Base-by-base conservation (phyloP, 129 eudicot species). In the Solidago caesia region DNA sequence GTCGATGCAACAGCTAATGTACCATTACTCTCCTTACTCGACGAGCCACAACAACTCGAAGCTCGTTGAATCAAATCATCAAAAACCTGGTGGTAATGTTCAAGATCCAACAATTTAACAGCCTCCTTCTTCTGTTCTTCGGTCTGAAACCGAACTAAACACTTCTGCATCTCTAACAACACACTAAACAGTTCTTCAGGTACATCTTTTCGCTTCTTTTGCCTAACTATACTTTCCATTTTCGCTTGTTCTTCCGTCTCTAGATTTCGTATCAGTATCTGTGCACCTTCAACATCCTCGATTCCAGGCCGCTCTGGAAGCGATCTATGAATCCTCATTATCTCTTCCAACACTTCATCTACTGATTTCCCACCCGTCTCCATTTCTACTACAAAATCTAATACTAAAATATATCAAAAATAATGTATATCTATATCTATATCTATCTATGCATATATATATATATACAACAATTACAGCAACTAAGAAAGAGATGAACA, bases 21-120 rank as follows among this genome's bases (percentile, higher is more conserved):
- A 53, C 51, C 29, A 73, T 26, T 62, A 44, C 63, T 4, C 14
- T 45, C 29, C 66, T 26, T 62, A 44, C 63, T 4, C 14, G 41
- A 65, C 14, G 79, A 49, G 65, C 81, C 76, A 42, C 97, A 89
- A 16, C 83, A 73, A 27, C 52, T 67, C 0, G 92, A 90, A 73
- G 98, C 98, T 83, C 92, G 86, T 82, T 86, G 96, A 86, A 93
- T 88, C 96, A 90, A 82, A 11, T 88, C 96, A n/a, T 93, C 98
- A 41, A 93, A 88, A 69, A 86, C 46, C 4, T 58, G 68, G 78
- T 93, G 90, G 4, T 76, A 68, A 27, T 84, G 74, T 67, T 93
- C 98, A 58, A 90, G 96, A 88, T 93, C 98, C 78, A 90, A 67
- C 74, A 90, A 5, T 44, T 71, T 86, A 65, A 82, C 16, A 10